Evolutionary conservation across 768 basidiomycete species (phyloP).

Genomic region (Dioszegia hungarica): DNA sequence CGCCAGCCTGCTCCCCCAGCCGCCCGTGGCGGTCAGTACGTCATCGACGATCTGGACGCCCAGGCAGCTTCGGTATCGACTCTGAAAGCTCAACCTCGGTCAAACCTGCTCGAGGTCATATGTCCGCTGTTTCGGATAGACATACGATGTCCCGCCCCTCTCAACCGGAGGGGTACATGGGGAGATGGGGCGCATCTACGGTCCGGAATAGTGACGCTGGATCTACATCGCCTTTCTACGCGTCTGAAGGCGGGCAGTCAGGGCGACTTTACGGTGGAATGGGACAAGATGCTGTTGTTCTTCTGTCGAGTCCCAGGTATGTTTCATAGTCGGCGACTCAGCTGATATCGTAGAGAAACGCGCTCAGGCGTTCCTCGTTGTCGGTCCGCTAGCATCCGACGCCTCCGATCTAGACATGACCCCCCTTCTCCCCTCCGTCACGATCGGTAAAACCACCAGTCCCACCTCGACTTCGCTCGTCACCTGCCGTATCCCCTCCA

Average conservation of each 20-base stretch:
- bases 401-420: slow-evolving; percentile 15
- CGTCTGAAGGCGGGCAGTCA: background rate
- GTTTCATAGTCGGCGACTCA: background rate
- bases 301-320: slow-evolving; percentile 36
- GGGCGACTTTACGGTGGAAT: slow-evolving; percentile 14
- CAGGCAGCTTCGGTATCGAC: slow-evolving; percentile 40
- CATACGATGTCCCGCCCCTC: slow-evolving; percentile 63
- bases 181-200: slow-evolving; percentile 55
- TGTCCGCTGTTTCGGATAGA: slow-evolving; percentile 64
- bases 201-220: slow-evolving; percentile 41
- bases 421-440: slow-evolving; percentile 27
- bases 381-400: slow-evolving; percentile 41
- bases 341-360: slow-evolving; percentile 20
- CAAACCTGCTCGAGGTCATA: slow-evolving; percentile 42
- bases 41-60: slow-evolving; percentile 61
- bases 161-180: slow-evolving; percentile 55
- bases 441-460: slow-evolving; percentile 9
- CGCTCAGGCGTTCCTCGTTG: slow-evolving; percentile 37
- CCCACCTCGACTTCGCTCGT: slow-evolving; percentile 12
- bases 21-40: slow-evolving; percentile 45
- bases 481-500: slow-evolving; percentile 57
- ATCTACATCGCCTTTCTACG: slow-evolving; percentile 23
- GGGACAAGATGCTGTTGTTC: slow-evolving; percentile 39
- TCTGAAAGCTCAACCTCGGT: background rate
- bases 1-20: background rate